phyloP scores from a whole-genome alignment of 2,329 filamentous ascomycete species.

The Aspergillus flavus region DNA sequence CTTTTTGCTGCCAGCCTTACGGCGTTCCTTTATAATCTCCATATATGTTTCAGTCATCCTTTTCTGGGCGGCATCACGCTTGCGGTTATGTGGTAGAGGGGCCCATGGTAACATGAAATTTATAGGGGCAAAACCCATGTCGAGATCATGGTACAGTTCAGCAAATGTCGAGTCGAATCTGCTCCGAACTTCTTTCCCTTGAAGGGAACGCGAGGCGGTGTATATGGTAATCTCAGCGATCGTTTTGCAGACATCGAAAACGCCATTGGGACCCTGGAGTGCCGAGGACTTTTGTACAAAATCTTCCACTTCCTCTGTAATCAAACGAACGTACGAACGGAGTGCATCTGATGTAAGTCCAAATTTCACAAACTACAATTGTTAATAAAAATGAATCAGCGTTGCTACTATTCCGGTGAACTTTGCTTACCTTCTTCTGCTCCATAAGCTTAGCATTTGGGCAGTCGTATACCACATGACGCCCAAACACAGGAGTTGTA shows the following conservation, averaged over 20 bases:
- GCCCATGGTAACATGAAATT: constrained; percentile 92
- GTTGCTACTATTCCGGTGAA: background rate
- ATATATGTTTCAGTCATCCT: constrained; percentile 82
- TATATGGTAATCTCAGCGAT: constrained; percentile 90
- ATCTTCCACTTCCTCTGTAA: constrained; percentile 71
- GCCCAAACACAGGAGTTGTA: constrained; percentile 72
- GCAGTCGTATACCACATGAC: constrained; percentile 87
- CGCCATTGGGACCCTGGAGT: constrained; percentile 70
- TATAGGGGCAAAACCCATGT: constrained; percentile 85
- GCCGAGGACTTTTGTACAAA: constrained; percentile 69
- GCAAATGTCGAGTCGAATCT: constrained; percentile 81
- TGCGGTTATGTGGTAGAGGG: constrained; percentile 84
- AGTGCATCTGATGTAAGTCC: constrained; percentile 65
- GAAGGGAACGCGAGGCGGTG: constrained; percentile 81
- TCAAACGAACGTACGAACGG: constrained; percentile 74
- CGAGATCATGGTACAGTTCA: constrained; percentile 81
- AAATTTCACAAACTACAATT: constrained; percentile 61
- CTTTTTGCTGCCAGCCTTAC: constrained; percentile 54
- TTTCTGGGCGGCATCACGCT: constrained; percentile 75
- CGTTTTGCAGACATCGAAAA: constrained; percentile 70
- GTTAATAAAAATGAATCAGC: constrained; percentile 26
- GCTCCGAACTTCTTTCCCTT: constrained; percentile 79
- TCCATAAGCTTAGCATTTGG: constrained; percentile 93
- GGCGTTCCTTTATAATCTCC: constrained; percentile 75
- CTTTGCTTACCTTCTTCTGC: constrained; percentile 78